Evolutionary conservation across 257 asterid genomes (phyloP).

Genomic region (Gentiana macrophylla): DNA sequence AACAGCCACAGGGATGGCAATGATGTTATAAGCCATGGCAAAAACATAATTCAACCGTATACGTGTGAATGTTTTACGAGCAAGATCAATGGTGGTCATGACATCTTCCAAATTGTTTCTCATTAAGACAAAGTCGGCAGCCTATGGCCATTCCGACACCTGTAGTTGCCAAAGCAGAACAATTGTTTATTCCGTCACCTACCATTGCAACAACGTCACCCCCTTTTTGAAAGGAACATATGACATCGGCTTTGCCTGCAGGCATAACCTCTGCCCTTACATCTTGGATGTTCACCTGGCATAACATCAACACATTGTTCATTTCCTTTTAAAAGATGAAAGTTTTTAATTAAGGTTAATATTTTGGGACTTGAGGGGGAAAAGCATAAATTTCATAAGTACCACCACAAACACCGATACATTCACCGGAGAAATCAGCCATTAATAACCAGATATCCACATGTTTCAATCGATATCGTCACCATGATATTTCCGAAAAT

Average conservation of each 20-base stretch:
- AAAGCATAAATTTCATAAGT: constrained; percentile 8
- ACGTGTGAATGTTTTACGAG: constrained; percentile 74
- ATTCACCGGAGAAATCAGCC: no score
- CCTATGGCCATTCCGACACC: constrained; percentile 98
- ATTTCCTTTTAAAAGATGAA: neutral
- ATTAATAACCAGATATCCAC: no score
- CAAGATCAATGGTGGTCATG: constrained; percentile 88
- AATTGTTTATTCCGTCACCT: constrained; percentile 96
- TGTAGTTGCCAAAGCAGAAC: constrained; percentile 96
- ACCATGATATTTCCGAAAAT: no score
- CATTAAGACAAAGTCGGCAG: constrained; percentile 93
- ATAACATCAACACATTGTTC: neutral
- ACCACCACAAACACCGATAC: constrained; percentile 87
- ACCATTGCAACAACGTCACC: constrained; percentile 94
- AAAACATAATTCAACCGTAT: constrained; percentile 71
- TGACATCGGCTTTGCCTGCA: constrained; percentile 90
- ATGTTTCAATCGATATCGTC: no score
- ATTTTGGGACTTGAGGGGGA: neutral
- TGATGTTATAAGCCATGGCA: constrained; percentile 80
- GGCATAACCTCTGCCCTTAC: constrained; percentile 99
- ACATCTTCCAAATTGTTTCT: constrained; percentile 90
- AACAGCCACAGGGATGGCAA: constrained; percentile 88
- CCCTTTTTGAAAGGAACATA: constrained; percentile 65
- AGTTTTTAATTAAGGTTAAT: no score
- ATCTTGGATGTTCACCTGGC: constrained; percentile 83